These are phyloP conservation scores for Coniochaeta sp. DNA, from an alignment of 2,329 filamentous ascomycete genomes.

Conservation along the genomic window DNA sequence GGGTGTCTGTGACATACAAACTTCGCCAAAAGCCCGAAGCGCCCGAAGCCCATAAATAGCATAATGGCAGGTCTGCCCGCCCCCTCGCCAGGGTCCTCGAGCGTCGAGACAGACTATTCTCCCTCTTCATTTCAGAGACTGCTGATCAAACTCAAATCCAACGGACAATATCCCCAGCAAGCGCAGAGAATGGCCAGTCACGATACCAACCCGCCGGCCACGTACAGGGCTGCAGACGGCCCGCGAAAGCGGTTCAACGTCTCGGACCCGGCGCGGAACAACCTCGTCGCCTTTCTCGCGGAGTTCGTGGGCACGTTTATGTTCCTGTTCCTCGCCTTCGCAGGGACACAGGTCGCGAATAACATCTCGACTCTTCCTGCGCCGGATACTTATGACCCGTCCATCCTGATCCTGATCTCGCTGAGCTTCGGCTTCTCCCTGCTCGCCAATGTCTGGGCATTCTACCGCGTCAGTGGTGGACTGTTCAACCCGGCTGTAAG, in stretches of 20 bases:
- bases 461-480: constrained; percentile 38
- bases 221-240: not conserved
- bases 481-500: constrained; percentile 32
- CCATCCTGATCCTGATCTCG: constrained; percentile 27
- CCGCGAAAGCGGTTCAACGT: not conserved
- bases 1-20: not conserved
- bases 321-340: constrained; percentile 34
- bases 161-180: not conserved
- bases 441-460: constrained; percentile 40
- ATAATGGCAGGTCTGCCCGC: not conserved
- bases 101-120: not conserved
- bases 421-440: constrained; percentile 35
- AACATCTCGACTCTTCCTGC: constrained; percentile 5
- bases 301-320: constrained; percentile 36
- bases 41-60: not conserved
- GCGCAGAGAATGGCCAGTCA: not conserved
- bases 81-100: not conserved
- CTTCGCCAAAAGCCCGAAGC: not conserved
- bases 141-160: not conserved
- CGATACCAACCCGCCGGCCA: not conserved
- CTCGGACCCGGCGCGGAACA: constrained; percentile 7
- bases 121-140: not conserved
- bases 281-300: constrained; percentile 27
- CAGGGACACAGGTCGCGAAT: constrained; percentile 20
- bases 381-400: constrained; percentile 7